Evolutionary conservation across 2,329 filamentous ascomycete genomes (phyloP).

Genomic region (Epicoccum sorghinum): DNA sequence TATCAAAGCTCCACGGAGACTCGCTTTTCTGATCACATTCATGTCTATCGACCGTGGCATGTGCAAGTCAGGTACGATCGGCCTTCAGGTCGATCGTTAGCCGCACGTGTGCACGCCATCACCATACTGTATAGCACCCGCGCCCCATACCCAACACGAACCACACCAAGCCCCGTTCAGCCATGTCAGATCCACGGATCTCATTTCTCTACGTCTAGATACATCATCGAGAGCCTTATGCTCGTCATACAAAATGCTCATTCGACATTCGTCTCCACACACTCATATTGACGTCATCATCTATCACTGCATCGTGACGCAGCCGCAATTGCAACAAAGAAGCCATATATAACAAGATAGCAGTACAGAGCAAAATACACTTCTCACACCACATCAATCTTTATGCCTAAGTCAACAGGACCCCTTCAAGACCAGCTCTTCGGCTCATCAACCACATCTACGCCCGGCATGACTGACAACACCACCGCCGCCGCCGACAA

Average conservation of each 20-base stretch:
- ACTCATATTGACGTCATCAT: slow-evolving; percentile 26
- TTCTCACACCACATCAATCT: not conserved
- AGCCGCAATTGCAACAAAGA: not conserved
- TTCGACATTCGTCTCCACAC: not conserved
- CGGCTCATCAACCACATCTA: slow-evolving; percentile 19
- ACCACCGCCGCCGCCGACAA: slow-evolving; percentile 34
- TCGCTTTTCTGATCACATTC: not conserved
- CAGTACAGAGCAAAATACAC: not conserved
- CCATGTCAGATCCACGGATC: slow-evolving; percentile 11
- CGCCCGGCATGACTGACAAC: slow-evolving; percentile 27
- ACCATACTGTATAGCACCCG: not conserved
- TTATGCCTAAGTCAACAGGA: slow-evolving; percentile 33
- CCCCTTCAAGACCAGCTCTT: slow-evolving; percentile 29
- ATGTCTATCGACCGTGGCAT: not conserved
- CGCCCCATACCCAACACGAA: not conserved
- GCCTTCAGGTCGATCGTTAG: not conserved
- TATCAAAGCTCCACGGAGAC: slow-evolving; percentile 4
- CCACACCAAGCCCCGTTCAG: slow-evolving; percentile 5
- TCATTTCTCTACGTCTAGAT: slow-evolving; percentile 10
- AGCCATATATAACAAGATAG: slow-evolving; percentile 2
- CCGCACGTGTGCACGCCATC: not conserved
- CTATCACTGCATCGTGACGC: slow-evolving; percentile 10
- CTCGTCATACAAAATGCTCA: slow-evolving; percentile 17
- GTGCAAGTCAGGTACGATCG: slow-evolving; percentile 4
- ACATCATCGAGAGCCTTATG: slow-evolving; percentile 14